These are phyloP conservation scores for Oenanthe sinensis DNA, from an alignment of 129 eudicot species.

Conservation along the genomic window DNA sequence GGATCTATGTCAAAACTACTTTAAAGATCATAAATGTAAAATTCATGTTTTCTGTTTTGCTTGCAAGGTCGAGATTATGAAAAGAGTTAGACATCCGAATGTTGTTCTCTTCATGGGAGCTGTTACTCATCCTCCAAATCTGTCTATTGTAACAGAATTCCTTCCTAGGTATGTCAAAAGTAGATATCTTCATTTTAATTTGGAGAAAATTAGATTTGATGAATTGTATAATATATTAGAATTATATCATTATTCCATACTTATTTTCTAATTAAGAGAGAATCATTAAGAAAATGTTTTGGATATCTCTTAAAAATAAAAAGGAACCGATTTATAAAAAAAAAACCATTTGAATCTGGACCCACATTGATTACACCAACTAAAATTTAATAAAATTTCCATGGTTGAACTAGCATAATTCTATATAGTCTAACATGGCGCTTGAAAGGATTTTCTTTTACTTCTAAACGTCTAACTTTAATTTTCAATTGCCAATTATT, in stretches of 20 bases:
- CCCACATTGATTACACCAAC: too few relatives aligned
- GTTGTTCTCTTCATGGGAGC: slow-evolving; percentile 99
- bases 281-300: background rate
- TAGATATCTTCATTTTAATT: background rate
- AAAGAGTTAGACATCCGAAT: slow-evolving; percentile 87
- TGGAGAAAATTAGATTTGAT: background rate
- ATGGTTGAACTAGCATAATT: too few relatives aligned
- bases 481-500: too few relatives aligned
- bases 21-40: background rate
- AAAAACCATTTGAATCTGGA: too few relatives aligned
- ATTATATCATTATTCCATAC: background rate
- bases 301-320: too few relatives aligned
- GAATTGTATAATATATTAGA: too few relatives aligned
- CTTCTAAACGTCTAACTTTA: too few relatives aligned
- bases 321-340: too few relatives aligned
- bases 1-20: background rate
- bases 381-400: too few relatives aligned
- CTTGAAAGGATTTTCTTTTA: too few relatives aligned
- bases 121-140: slow-evolving; percentile 91
- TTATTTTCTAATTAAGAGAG: background rate
- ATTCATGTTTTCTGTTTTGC: slow-evolving; percentile 11
- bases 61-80: slow-evolving; percentile 83
- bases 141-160: slow-evolving; percentile 89
- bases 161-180: slow-evolving; percentile 76
- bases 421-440: too few relatives aligned